These are phyloP conservation scores for Globisporangium cederbergense DNA, from an alignment of 352 stramenopile species.

Conservation along the genomic window DNA sequence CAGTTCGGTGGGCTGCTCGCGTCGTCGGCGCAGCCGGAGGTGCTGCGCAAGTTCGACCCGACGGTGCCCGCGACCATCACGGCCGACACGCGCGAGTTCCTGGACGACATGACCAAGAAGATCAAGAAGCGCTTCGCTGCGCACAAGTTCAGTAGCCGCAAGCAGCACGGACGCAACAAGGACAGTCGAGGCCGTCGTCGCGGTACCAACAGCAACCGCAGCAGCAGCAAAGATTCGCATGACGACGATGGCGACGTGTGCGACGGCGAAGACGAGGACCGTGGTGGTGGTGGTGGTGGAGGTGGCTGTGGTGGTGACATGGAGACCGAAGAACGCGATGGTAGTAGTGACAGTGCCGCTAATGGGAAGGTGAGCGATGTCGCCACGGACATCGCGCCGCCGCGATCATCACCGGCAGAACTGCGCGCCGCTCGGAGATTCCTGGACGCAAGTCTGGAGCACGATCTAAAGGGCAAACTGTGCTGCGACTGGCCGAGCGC, in stretches of 20 bases:
- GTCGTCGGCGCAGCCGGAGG: constrained; percentile 28
- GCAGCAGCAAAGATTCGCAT: not conserved
- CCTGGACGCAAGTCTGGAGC: constrained; percentile 26
- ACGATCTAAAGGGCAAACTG: constrained; percentile 11
- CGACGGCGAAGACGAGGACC: not conserved
- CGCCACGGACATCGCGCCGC: not conserved
- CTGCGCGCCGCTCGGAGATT: constrained; percentile 34
- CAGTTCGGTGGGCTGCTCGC: constrained; percentile 21
- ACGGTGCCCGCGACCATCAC: constrained; percentile 30
- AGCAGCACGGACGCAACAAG: not conserved
- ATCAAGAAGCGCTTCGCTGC: constrained; percentile 17
- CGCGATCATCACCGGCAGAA: constrained; percentile 7
- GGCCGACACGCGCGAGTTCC: constrained; percentile 39
- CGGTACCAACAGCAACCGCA: constrained; percentile 3
- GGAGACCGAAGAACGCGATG: not conserved
- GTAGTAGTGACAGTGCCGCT: not conserved
- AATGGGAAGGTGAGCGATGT: not conserved
- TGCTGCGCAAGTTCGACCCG: constrained; percentile 35
- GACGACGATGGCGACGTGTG: constrained; percentile 7
- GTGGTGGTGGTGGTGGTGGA: not conserved
- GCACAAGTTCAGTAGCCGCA: not conserved
- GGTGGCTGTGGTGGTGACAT: not conserved
- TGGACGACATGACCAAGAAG: constrained; percentile 32
- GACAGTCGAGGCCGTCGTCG: not conserved
- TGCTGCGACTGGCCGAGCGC: constrained; percentile 23